A percentile compares a stretch with the other conserved stretches of the same genome.
Conservation (phyloP, 257 asterid species). For the Striga asiatica region DNA sequence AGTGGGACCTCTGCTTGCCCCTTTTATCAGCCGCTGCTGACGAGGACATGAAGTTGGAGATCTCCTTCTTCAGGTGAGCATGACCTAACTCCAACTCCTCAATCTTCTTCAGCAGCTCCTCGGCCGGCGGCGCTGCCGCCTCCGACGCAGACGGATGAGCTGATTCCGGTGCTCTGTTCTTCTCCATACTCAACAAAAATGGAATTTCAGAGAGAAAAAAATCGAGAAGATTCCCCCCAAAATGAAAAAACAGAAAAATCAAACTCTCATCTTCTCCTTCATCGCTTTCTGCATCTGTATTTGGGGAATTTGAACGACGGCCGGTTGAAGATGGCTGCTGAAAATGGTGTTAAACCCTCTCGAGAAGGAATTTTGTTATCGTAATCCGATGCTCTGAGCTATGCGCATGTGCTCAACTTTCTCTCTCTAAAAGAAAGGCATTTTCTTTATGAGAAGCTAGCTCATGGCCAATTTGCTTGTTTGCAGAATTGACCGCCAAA, state of each 20-base stretch:
- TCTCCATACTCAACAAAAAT: constrained; percentile 34
- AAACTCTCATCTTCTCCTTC: too few species aligned
- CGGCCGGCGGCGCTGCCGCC: constrained; percentile 31
- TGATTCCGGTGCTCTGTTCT: constrained; percentile 14
- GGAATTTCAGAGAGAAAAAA: background rate
- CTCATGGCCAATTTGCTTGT: too few species aligned
- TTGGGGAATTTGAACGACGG: too few species aligned
- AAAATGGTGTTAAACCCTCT: constrained; percentile 2
- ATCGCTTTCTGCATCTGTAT: too few species aligned
- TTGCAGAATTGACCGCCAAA: too few species aligned
- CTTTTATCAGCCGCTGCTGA: constrained; percentile 36
- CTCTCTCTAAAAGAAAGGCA: too few species aligned
- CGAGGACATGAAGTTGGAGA: constrained; percentile 52
- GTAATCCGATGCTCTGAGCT: too few species aligned
- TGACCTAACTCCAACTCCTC: constrained; percentile 76
- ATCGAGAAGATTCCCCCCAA: background rate
- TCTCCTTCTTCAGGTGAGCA: constrained; percentile 71
- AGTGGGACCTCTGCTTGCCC: constrained; percentile 72
- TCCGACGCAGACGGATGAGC: background rate
- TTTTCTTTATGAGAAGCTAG: too few species aligned
- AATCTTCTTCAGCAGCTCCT: constrained; percentile 76
- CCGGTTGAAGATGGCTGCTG: too few species aligned
- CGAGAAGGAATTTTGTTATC: constrained; percentile 4
- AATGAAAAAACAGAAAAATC: background rate
- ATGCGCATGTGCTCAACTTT: too few species aligned